phyloP scores from a whole-genome alignment of 2,329 filamentous ascomycete species.

The Sporothrix pallida region DNA sequence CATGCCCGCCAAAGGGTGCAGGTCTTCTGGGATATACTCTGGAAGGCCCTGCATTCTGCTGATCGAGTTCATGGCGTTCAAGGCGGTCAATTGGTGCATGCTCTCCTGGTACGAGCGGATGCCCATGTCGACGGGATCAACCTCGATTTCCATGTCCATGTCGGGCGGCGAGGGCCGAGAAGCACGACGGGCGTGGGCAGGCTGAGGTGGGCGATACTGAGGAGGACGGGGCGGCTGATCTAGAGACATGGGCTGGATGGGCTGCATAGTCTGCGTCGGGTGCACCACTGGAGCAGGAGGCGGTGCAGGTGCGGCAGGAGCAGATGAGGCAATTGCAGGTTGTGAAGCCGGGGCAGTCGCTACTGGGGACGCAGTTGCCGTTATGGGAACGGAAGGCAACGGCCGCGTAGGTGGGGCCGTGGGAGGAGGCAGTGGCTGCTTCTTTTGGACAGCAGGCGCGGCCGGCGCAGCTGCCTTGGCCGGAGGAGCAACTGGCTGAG shows the following conservation, averaged over 20 bases:
- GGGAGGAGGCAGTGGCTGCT: background rate
- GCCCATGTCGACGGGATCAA: background rate
- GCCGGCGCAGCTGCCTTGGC: too few species aligned
- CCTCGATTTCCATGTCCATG: too few species aligned
- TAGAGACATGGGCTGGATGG: background rate
- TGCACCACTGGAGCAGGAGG: background rate
- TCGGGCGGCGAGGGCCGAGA: too few species aligned
- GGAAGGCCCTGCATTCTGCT: background rate
- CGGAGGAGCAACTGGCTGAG: background rate
- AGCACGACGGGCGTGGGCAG: too few species aligned
- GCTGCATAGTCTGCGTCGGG: background rate
- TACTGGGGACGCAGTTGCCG: background rate
- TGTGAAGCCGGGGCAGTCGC: too few species aligned
- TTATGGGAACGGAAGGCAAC: background rate
- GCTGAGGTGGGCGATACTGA: too few species aligned
- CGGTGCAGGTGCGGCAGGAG: background rate
- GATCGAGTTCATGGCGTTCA: conserved; percentile 22
- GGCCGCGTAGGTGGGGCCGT: background rate
- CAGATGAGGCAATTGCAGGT: background rate
- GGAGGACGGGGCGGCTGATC: too few species aligned
- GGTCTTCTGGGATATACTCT: background rate
- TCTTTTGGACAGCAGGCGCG: too few species aligned
- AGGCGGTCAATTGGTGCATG: background rate
- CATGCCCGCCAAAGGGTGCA: background rate
- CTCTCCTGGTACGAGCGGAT: background rate